Evolutionary conservation across 2,329 filamentous ascomycete species (phyloP), one percentile per base, ranked within the genome.

Genomic region (Penicillium polonicum): DNA sequence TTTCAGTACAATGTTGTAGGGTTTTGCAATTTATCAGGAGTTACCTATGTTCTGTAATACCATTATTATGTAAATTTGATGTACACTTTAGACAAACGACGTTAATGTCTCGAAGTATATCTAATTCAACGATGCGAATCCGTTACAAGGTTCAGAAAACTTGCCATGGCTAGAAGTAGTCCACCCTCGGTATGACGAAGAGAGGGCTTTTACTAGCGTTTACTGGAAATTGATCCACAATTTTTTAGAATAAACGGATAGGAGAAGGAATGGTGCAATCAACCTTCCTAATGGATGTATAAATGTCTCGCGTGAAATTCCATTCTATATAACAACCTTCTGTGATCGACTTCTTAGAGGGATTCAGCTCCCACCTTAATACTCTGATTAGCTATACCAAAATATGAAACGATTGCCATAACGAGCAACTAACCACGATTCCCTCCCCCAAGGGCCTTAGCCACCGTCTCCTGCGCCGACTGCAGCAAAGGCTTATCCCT

Each of bases 381-480:
- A 8, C 21, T 42, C 6, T 3, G 0, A 33, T 48, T 38, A 55
- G 38, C 25, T 39, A 39, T 5, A 42, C 19, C 25, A 31, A 23
- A 49, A 5, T 2, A 23, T 3, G 0, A 13, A 50, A 35, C 5
- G 10, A 48, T 44, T 19, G 35, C 19, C 6, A 27, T 7, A 8
- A 38, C 9, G 17, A 21, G 2, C 39, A 48, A 52, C 53, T 44
- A 39, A 68, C 65, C 66, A 41, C 62, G 57, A 12, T 64, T 65
- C 2, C 66, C 63, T 33, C 67, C 66, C 0, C 67, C 68, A 21
- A 70, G 46, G 12, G 68, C 68, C 58, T 66, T 68, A 2, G 67
- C 62, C n/a, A 68, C 68, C 8, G 57, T 57, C 48, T 70, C 66
- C 48, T 65, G 60, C 44, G 62, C 60, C n/a, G 55, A 52, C 44